Evolutionary conservation across 192 early-diverging fungal species (phyloP).

Genomic region (Coemansia sp.): DNA sequence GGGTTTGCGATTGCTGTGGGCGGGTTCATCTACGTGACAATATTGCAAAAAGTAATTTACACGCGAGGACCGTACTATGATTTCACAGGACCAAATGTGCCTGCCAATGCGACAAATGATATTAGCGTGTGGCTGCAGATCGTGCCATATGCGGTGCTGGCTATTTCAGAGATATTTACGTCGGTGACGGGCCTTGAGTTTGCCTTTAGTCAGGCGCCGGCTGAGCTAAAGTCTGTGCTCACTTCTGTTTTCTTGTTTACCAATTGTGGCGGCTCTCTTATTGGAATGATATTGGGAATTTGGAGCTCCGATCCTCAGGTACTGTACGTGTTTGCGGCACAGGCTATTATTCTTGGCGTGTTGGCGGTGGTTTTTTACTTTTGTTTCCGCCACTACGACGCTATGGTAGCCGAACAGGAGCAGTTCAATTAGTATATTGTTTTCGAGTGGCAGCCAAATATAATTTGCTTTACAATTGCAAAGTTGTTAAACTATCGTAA

Average conservation of each 20-base stretch:
- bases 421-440: neutral
- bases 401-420: slow-evolving; percentile 15
- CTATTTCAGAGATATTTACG: slow-evolving; percentile 58
- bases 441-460: no score
- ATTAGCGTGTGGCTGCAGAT: slow-evolving; percentile 55
- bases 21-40: slow-evolving; percentile 52
- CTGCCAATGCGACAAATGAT: slow-evolving; percentile 35
- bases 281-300: slow-evolving; percentile 40
- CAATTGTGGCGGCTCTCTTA: slow-evolving; percentile 50
- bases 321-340: slow-evolving; percentile 59
- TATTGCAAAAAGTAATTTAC: slow-evolving; percentile 56
- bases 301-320: slow-evolving; percentile 55
- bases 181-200: slow-evolving; percentile 60
- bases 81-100: slow-evolving; percentile 24
- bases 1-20: slow-evolving; percentile 52
- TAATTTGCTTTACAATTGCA: no score
- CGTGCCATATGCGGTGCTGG: slow-evolving; percentile 51
- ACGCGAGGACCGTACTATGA: slow-evolving; percentile 38
- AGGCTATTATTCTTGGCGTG: slow-evolving; percentile 36
- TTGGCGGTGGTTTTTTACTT: slow-evolving; percentile 51
- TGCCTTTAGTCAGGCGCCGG: slow-evolving; percentile 58
- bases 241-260: slow-evolving; percentile 54
- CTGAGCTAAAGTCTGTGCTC: slow-evolving; percentile 55
- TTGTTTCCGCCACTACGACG: slow-evolving; percentile 55
- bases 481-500: no score